phyloP scores from a whole-genome alignment of 257 asterid species.

The Nicotiana tomentosiformis region DNA sequence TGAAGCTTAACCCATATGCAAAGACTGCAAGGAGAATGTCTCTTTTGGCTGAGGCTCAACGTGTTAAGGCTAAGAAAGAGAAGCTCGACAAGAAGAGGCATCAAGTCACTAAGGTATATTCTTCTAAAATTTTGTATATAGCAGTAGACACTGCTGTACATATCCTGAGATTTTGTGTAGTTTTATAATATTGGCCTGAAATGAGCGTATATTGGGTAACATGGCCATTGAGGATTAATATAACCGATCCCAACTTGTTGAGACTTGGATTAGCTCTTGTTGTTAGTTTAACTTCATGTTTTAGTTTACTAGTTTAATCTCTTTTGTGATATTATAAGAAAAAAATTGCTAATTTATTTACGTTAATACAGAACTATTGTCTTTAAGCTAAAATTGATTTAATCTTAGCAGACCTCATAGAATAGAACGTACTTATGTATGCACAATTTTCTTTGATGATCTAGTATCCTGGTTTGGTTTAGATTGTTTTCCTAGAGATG shows the following conservation, averaged over 20 bases:
- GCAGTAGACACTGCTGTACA: neutral
- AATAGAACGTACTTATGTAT: no score
- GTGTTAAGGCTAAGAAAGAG: slow-evolving; percentile 70
- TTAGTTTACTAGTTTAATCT: neutral
- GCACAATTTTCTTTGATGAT: no score
- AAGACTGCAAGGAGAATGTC: slow-evolving; percentile 72
- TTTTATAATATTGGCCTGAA: no score
- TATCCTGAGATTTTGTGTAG: neutral
- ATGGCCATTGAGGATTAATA: no score
- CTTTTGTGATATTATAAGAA: neutral
- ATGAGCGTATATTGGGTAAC: no score
- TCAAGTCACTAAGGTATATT: slow-evolving; percentile 57
- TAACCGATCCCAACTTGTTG: no score
- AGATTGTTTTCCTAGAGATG: neutral
- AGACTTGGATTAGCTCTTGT: no score
- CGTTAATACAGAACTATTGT: neutral
- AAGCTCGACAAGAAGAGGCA: slow-evolving; percentile 70
- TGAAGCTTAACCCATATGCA: slow-evolving; percentile 82
- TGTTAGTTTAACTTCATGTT: neutral
- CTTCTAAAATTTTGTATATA: slow-evolving; percentile 10
- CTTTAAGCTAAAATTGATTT: neutral
- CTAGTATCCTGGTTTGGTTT: neutral
- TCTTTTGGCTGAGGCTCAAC: slow-evolving; percentile 73
- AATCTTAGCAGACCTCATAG: neutral
- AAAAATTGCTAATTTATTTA: neutral